Percentiles rank a stretch among this genome's conserved stretches.
These are phyloP conservation scores for Triticum aestivum DNA, from an alignment of 176 grass and related monocot genomes.

Conservation along the genomic window IWGSC_CS_RefSeq_v2.1 NC_057802.1:141684130-141684629, in stretches of 20 bases:
- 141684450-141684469: neutral
- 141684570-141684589: neutral
- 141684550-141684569: neutral
- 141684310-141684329: neutral
- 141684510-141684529: neutral
- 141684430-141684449: neutral
- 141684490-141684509: neutral
- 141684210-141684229: too few species aligned
- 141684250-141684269: neutral
- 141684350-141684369: slow-evolving; percentile 2
- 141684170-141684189: neutral
- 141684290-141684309: neutral
- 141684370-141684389: neutral
- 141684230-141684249: neutral
- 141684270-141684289: neutral
- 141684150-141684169: neutral
- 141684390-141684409: too few species aligned
- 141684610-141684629: too few species aligned
- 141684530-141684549: neutral
- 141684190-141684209: neutral
- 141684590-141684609: neutral
- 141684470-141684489: neutral
- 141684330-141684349: neutral
- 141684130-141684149: neutral
- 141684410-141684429: neutral